Evolutionary conservation across 768 basidiomycete genomes (phyloP), one percentile per base, ranked within the genome.

Genomic region (Phaeolepiota aurea): DNA sequence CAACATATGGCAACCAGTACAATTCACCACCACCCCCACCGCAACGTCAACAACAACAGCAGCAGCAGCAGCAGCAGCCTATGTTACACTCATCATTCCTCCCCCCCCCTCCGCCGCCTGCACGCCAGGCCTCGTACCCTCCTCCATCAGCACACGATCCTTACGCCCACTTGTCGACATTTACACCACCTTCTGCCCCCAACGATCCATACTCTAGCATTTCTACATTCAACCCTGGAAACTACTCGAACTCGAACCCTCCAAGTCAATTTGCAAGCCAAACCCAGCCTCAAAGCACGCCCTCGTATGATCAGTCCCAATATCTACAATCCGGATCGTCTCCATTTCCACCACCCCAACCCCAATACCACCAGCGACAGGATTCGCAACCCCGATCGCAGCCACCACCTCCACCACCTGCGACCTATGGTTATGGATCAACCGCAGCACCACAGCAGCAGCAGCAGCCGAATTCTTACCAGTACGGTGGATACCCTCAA

Each of bases 151-250:
- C n/a, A n/a, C n/a, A n/a, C n/a, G n/a, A n/a, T n/a, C n/a, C n/a
- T n/a, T n/a, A n/a, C n/a, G n/a, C n/a, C n/a, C n/a, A n/a, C n/a
- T n/a, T n/a, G n/a, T n/a, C n/a, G n/a, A n/a, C n/a, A n/a, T 48
- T 44, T 35, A 44, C 54, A 15, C 39, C 57, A 5, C 35, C 53
- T 10, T 47, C 55, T 2, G 54, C 55, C 7, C 43, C 54, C 5
- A 45, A 20, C 28, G 69, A 68, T 48, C 67, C 66, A 1, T 69
- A 68, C 28, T 62, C 65, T 3, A 58, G 54, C 38, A 49, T 69
- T 2, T 56, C 55, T 0, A 48, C 66, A 47, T 65, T 70, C 30
- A 57, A 50, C 15, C n/a, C n/a, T n/a, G n/a, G n/a, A n/a, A n/a
- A n/a, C n/a, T n/a, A n/a, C n/a, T n/a, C n/a, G n/a, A n/a, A n/a